Evolutionary conservation across 31 red algal species (phyloP).

Genomic region (Odonthalia washingtoniensis): DNA sequence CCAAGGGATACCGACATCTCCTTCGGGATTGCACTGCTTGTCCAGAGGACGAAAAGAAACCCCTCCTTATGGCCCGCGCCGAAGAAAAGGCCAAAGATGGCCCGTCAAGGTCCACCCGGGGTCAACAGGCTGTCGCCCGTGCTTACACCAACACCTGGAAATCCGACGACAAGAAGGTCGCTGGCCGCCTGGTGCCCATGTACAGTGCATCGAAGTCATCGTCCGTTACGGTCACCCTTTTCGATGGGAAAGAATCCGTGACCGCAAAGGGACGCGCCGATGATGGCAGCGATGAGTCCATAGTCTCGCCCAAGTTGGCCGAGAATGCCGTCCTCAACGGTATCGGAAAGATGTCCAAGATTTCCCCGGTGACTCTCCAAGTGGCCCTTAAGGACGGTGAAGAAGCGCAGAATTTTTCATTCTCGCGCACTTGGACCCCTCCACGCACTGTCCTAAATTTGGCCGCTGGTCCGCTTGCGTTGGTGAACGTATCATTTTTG

Average conservation of each 20-base stretch:
- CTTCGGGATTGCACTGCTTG: not conserved
- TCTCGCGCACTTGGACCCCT: constrained; percentile 30
- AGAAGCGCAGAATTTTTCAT: constrained; percentile 13
- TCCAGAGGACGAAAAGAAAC: constrained; percentile 4
- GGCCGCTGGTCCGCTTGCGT: not conserved
- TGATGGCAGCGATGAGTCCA: constrained; percentile 11
- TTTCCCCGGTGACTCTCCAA: constrained; percentile 2
- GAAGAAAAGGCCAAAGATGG: constrained; percentile 19
- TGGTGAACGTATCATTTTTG: not conserved
- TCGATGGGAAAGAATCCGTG: constrained; percentile 1
- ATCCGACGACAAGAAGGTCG: constrained; percentile 23
- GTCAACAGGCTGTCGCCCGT: not conserved
- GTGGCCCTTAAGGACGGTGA: not conserved
- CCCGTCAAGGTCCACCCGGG: constrained; percentile 17
- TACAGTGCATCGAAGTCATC: not conserved
- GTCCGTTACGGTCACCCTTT: constrained; percentile 14
- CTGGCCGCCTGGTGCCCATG: not conserved
- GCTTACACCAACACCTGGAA: not conserved
- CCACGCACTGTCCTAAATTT: not conserved
- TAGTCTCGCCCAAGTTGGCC: not conserved
- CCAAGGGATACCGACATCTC: constrained; percentile 2
- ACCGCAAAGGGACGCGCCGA: not conserved
- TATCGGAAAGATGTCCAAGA: not conserved
- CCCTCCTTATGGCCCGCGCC: constrained; percentile 12
- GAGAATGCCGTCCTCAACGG: constrained; percentile 28